Percentiles rank a stretch among this genome's conserved stretches.
phyloP scores from a whole-genome alignment of 2,329 filamentous ascomycete genomes.

The Pezicula neosporulosa region DNA sequence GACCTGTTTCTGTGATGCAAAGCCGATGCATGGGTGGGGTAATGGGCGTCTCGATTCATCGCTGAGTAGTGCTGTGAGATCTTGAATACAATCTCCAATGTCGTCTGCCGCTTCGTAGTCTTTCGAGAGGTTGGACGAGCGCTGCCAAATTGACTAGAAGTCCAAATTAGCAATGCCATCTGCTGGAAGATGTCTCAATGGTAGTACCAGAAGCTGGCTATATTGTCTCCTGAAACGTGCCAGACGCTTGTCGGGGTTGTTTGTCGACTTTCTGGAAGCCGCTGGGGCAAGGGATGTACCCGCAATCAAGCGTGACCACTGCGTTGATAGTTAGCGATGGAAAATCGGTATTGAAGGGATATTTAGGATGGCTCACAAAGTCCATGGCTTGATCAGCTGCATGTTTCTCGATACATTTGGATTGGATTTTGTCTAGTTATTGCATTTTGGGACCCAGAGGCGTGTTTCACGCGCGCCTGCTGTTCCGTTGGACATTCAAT shows the following conservation, averaged over 20 bases:
- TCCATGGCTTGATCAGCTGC: conserved; percentile 3
- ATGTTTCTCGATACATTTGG: not conserved
- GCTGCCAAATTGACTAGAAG: conserved; percentile 55
- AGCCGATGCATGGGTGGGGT: conserved; percentile 88
- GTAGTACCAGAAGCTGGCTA: conserved; percentile 53
- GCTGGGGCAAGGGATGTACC: conserved; percentile 53
- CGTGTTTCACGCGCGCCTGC: no score
- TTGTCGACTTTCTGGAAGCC: conserved; percentile 55
- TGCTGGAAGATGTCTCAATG: conserved; percentile 3
- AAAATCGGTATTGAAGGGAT: not conserved
- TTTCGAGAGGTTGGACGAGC: conserved; percentile 54
- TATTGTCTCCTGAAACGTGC: conserved; percentile 68
- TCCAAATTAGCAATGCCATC: not conserved
- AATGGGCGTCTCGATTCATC: conserved; percentile 86
- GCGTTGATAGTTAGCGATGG: conserved; percentile 9
- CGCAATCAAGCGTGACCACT: conserved; percentile 68
- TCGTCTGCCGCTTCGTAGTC: conserved; percentile 61
- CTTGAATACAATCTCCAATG: conserved; percentile 59
- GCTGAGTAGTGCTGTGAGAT: conserved; percentile 68
- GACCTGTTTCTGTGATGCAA: conserved; percentile 80
- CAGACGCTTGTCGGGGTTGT: conserved; percentile 60
- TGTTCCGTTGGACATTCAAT: no score
- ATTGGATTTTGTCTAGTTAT: no score
- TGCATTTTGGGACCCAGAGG: no score
- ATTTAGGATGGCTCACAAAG: not conserved